These are phyloP conservation scores for Suillus cothurnatus DNA, from an alignment of 768 basidiomycete genomes.

Conservation along the genomic window DNA sequence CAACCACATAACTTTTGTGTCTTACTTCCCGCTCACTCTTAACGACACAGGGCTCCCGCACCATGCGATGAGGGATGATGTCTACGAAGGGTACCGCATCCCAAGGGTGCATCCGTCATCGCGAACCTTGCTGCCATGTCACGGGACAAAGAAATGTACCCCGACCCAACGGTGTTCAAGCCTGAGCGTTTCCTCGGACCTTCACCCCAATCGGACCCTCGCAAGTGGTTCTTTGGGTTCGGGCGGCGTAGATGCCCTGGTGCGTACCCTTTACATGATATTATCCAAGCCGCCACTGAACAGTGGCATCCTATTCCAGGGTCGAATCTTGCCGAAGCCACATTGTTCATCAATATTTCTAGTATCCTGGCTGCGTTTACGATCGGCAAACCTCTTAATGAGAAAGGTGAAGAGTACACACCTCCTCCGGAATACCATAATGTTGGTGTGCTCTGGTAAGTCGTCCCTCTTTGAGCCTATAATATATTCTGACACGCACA, in stretches of 20 bases:
- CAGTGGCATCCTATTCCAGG: not conserved
- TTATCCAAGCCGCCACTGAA: not conserved
- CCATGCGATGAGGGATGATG: conserved; percentile 12
- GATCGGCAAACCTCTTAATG: conserved; percentile 38
- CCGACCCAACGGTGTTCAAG: conserved; percentile 50
- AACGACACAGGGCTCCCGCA: not conserved
- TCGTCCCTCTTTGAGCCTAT: not conserved
- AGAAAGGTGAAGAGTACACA: not conserved
- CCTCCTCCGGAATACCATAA: not conserved
- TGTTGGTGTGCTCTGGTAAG: not conserved
- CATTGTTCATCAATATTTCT: conserved; percentile 38
- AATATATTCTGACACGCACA: not conserved
- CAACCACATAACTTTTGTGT: not conserved
- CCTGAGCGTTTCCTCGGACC: conserved; percentile 39
- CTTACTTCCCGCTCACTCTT: not conserved
- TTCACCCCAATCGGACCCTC: no score
- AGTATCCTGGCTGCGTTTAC: conserved; percentile 41
- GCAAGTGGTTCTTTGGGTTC: conserved; percentile 21
- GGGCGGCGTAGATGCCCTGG: conserved; percentile 22
- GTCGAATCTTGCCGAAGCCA: conserved; percentile 33
- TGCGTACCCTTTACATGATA: not conserved
- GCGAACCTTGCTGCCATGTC: conserved; percentile 3
- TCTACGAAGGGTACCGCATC: conserved; percentile 20
- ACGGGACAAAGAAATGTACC: conserved; percentile 34
- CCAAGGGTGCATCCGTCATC: not conserved